phyloP scores from a whole-genome alignment of 805 yeast genomes.

The Cyberlindnera japonica region DNA sequence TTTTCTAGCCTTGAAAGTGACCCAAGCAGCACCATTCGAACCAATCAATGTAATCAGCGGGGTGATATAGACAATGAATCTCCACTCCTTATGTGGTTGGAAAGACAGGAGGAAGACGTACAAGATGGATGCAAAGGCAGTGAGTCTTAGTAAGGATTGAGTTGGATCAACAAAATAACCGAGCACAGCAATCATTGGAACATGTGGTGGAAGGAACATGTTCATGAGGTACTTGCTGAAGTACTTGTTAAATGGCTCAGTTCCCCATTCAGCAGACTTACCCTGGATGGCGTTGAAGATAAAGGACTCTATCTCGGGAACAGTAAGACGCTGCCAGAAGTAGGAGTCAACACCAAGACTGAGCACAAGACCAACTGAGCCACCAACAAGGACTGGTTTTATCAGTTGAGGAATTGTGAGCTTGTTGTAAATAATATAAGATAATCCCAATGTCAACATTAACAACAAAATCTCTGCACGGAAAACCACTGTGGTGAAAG shows the following conservation, averaged over 20 bases:
- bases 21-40: conserved; percentile 51
- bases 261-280: conserved; percentile 77
- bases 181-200: conserved; percentile 34
- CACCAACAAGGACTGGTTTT: conserved; percentile 45
- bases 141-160: conserved; percentile 36
- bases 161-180: conserved; percentile 37
- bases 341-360: conserved; percentile 61
- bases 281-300: conserved; percentile 75
- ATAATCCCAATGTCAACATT: conserved; percentile 44
- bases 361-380: conserved; percentile 43
- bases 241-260: conserved; percentile 69
- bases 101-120: conserved; percentile 66
- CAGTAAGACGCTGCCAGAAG: conserved; percentile 61
- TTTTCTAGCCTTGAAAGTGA: conserved; percentile 23
- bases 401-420: conserved; percentile 39
- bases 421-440: conserved; percentile 44
- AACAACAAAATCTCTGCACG: conserved; percentile 67
- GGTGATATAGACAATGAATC: conserved; percentile 73
- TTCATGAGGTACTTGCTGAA: conserved; percentile 43
- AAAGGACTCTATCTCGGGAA: conserved; percentile 77
- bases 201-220: conserved; percentile 45
- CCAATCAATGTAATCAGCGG: conserved; percentile 67
- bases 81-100: conserved; percentile 93
- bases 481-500: conserved; percentile 64
- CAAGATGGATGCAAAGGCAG: conserved; percentile 47